Conservation (phyloP, 495 filamentous ascomycete genomes). For the Penicillium daleae region DNA sequence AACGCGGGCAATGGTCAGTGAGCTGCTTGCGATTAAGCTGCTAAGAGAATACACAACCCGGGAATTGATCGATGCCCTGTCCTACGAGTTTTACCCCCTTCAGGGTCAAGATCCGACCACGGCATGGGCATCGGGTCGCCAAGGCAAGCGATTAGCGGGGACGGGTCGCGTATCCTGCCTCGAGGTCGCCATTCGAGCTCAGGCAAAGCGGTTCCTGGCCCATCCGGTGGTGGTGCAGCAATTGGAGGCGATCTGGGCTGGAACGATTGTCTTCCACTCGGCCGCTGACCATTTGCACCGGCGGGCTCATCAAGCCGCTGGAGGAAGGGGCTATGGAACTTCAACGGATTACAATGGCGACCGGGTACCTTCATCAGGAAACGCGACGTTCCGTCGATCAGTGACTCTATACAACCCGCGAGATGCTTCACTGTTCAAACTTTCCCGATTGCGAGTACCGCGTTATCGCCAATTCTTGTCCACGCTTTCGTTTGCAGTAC, state of each 20-base stretch:
- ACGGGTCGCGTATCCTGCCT: conserved; percentile 83
- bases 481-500: conserved; percentile 77
- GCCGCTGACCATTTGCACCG: conserved; percentile 81
- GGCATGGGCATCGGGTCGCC: conserved; percentile 37
- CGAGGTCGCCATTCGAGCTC: conserved; percentile 86
- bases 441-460: conserved; percentile 85
- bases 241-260: conserved; percentile 93
- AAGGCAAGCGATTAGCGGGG: conserved; percentile 45
- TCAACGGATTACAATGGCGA: conserved; percentile 16
- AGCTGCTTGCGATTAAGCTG: conserved; percentile 88
- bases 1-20: conserved; percentile 83
- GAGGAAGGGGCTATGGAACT: conserved; percentile 31
- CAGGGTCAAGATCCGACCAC: conserved; percentile 67
- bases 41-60: conserved; percentile 85
- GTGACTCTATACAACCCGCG: conserved; percentile 89
- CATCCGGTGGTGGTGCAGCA: conserved; percentile 91
- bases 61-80: conserved; percentile 87
- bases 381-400: conserved; percentile 61
- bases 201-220: conserved; percentile 86
- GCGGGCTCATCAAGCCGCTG: conserved; percentile 32
- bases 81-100: conserved; percentile 91
- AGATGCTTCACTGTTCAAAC: conserved; percentile 86
- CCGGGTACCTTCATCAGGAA: conserved; percentile 24
- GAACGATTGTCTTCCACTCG: conserved; percentile 89
- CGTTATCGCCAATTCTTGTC: conserved; percentile 88